Conservation (phyloP, 176 grass and related monocot species). For the Zoysia pacifica region DNA sequence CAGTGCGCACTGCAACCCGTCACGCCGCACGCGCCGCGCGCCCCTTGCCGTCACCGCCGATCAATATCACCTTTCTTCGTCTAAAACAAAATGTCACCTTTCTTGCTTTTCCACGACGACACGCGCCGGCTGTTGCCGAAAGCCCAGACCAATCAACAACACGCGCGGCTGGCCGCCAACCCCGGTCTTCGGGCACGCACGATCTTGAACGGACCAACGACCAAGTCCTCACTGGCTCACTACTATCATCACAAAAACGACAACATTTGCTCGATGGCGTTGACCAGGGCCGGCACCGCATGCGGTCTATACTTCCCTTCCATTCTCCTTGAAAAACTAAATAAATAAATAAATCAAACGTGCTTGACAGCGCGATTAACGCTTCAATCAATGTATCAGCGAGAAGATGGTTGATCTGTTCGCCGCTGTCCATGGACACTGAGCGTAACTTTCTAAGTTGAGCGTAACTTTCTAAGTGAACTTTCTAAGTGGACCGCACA, state of each 20-base stretch:
- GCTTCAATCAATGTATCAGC: neutral
- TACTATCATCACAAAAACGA: neutral
- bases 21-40: too few relatives aligned
- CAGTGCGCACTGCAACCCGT: neutral
- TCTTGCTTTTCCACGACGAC: neutral
- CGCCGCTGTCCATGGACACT: neutral
- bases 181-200: neutral
- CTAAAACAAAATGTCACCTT: neutral
- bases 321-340: neutral
- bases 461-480: too few relatives aligned
- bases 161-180: neutral
- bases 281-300: constrained; percentile 24
- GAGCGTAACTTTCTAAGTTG: too few relatives aligned
- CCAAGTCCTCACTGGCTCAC: neutral
- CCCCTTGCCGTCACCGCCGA: neutral
- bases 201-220: neutral
- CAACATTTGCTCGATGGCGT: neutral
- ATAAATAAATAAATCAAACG: neutral
- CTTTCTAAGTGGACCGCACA: neutral
- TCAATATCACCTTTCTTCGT: neutral
- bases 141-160: neutral
- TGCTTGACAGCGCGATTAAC: neutral
- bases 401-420: neutral
- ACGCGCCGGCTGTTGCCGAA: neutral
- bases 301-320: neutral